Conservation (phyloP, 345 rosid genomes). For the Geranium brycei region DNA sequence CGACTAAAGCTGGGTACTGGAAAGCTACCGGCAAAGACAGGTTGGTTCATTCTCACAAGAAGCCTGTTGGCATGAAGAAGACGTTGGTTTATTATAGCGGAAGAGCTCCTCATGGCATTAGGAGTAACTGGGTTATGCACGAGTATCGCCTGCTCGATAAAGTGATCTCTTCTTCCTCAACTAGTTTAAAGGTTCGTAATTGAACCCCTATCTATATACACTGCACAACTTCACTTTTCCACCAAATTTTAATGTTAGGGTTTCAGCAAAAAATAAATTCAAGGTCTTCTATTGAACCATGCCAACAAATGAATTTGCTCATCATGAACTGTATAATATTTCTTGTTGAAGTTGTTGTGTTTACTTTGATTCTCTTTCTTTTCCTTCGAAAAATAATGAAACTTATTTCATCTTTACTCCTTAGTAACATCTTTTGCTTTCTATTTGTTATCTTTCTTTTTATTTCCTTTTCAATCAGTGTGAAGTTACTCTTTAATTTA, state of each 20-base stretch:
- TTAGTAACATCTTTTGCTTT: neutral
- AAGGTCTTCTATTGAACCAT: no score
- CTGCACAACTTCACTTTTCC: no score
- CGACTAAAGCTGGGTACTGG: slow-evolving; percentile 90
- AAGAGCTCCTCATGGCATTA: slow-evolving; percentile 82
- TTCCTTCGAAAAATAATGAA: no score
- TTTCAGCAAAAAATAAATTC: no score
- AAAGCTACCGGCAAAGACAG: slow-evolving; percentile 87
- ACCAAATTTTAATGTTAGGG: no score
- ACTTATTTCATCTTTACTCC: neutral
- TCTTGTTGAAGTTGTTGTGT: neutral
- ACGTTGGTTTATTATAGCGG: slow-evolving; percentile 86
- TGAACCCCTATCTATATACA: no score
- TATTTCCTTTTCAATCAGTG: neutral
- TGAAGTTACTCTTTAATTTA: no score
- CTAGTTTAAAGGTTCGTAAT: neutral
- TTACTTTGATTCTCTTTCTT: neutral
- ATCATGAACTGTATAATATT: neutral
- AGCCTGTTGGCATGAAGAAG: slow-evolving; percentile 92
- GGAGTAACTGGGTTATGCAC: slow-evolving; percentile 97
- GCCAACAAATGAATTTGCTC: neutral
- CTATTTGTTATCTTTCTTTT: neutral
- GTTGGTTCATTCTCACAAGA: slow-evolving; percentile 49
- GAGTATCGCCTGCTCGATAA: slow-evolving; percentile 90
- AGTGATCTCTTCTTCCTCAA: slow-evolving; percentile 30